These are phyloP conservation scores for Salix brachista DNA, from an alignment of 345 rosid genomes.

Conservation along the genomic window DNA sequence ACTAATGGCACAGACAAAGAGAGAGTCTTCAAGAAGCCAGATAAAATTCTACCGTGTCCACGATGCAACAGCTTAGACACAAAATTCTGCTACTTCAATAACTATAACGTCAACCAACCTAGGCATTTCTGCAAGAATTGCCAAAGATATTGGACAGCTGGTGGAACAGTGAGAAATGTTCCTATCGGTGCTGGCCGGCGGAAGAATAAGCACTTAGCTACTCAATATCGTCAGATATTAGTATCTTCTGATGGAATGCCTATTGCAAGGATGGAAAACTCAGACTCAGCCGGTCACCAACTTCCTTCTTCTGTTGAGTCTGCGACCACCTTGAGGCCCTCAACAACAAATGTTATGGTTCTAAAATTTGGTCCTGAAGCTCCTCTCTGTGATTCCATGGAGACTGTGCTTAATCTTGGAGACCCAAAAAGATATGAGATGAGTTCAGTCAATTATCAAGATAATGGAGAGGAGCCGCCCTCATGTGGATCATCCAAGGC, in stretches of 20 bases:
- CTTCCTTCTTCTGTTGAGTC: slow-evolving; percentile 30
- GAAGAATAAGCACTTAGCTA: slow-evolving; percentile 74
- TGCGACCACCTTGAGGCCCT: slow-evolving; percentile 27
- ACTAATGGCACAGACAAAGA: slow-evolving; percentile 46
- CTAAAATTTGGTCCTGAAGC: slow-evolving; percentile 62
- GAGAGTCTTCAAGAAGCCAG: slow-evolving; percentile 65
- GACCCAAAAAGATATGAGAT: slow-evolving; percentile 39
- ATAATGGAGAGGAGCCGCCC: slow-evolving; percentile 35
- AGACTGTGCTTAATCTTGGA: slow-evolving; percentile 39
- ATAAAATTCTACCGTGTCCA: slow-evolving; percentile 83
- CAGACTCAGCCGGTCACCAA: slow-evolving; percentile 36
- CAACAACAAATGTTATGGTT: slow-evolving; percentile 44
- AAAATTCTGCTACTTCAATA: slow-evolving; percentile 91
- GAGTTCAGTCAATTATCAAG: slow-evolving; percentile 24
- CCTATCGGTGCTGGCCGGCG: slow-evolving; percentile 96
- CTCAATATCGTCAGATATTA: slow-evolving; percentile 61
- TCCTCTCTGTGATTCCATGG: slow-evolving; percentile 54
- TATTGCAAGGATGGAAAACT: slow-evolving; percentile 35
- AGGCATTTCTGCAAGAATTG: slow-evolving; percentile 92
- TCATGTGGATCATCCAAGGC: slow-evolving; percentile 36
- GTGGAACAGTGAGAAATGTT: slow-evolving; percentile 94
- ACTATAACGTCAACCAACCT: slow-evolving; percentile 91
- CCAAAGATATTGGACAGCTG: slow-evolving; percentile 98
- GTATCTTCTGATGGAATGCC: slow-evolving; percentile 58
- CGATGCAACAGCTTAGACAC: slow-evolving; percentile 95